These are phyloP conservation scores for Pseudognaphalium luteoalbum DNA, from an alignment of 129 eudicot species.

Conservation along the genomic window DNA sequence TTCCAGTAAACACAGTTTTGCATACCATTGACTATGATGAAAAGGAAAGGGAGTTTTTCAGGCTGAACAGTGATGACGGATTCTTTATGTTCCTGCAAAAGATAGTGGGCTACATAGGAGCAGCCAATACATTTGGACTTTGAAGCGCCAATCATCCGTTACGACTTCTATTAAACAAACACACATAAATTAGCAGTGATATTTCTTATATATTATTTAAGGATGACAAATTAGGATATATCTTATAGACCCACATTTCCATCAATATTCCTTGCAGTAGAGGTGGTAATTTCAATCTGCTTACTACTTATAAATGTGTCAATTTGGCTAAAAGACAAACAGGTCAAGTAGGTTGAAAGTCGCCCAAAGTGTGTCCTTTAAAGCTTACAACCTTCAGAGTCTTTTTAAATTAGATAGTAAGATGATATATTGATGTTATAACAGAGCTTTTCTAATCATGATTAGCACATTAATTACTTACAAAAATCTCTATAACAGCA, in stretches of 20 bases:
- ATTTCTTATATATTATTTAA: conserved; percentile 5
- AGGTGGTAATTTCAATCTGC: background rate
- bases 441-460: background rate
- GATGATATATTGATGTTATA: background rate
- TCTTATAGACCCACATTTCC: background rate
- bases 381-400: background rate
- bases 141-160: background rate
- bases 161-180: conserved; percentile 11
- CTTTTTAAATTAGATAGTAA: too few relatives aligned
- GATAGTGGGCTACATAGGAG: background rate
- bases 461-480: background rate
- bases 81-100: background rate
- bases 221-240: conserved; percentile 2
- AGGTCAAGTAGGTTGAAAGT: background rate
- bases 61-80: conserved; percentile 11
- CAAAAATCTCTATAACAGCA: background rate
- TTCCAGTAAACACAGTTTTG: conserved; percentile 2
- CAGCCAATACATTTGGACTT: conserved; percentile 10
- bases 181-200: conserved; percentile 13
- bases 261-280: background rate
- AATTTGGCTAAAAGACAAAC: background rate
- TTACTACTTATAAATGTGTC: background rate
- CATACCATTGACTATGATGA: conserved; percentile 7
- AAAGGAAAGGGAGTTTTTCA: background rate
- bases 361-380: background rate